phyloP scores from a whole-genome alignment of 2,329 filamentous ascomycete species.

The Penicillium janthinellum region DNA sequence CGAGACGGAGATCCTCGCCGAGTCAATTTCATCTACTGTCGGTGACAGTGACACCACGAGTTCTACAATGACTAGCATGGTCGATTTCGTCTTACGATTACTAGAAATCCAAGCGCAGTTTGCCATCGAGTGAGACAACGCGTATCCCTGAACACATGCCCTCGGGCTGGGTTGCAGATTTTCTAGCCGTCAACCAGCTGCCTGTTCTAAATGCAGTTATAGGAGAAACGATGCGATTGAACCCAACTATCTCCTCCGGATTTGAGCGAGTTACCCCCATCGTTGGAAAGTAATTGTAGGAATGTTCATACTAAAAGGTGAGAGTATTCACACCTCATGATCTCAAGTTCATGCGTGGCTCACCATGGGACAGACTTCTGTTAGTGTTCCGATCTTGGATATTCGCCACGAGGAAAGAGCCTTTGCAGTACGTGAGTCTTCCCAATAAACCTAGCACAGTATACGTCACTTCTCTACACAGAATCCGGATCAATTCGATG shows the following conservation, averaged over 20 bases:
- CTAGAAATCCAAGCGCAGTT: conserved; percentile 4
- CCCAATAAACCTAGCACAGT: neutral
- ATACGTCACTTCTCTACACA: neutral
- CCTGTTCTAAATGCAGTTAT: conserved; percentile 13
- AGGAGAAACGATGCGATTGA: conserved; percentile 13
- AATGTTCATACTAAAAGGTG: conserved; percentile 5
- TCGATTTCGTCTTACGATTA: conserved; percentile 10
- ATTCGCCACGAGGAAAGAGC: conserved; percentile 1
- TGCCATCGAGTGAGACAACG: conserved; percentile 5
- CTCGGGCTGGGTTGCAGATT: conserved; percentile 7
- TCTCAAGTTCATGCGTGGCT: neutral
- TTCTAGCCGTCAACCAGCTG: conserved; percentile 1
- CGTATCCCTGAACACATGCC: neutral
- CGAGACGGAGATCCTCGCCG: conserved; percentile 16
- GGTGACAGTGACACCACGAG: conserved; percentile 15
- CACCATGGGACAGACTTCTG: conserved; percentile 3
- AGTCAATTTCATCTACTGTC: conserved; percentile 15
- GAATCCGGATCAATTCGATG: neutral
- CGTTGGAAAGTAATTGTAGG: conserved; percentile 6
- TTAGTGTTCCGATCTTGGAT: conserved; percentile 9
- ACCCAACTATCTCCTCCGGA: conserved; percentile 11
- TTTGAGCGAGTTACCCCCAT: conserved; percentile 10
- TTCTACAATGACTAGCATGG: conserved; percentile 13
- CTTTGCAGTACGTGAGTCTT: neutral
- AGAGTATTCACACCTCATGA: neutral